phyloP scores from a whole-genome alignment of 768 basidiomycete genomes.

The Amyloporia xantha region DNA sequence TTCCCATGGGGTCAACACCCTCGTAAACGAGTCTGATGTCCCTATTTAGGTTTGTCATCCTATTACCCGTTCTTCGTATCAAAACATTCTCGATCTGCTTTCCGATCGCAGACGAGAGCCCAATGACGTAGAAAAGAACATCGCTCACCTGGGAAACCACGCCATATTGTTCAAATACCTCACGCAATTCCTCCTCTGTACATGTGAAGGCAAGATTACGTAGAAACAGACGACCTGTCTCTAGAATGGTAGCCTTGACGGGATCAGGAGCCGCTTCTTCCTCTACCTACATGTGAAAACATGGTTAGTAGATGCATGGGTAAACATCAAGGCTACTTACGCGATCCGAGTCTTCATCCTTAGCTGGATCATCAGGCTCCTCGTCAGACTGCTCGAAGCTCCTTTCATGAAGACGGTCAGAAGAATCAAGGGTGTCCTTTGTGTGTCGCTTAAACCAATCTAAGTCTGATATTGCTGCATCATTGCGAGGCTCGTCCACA shows the following conservation, averaged over 20 bases:
- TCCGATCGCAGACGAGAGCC: neutral
- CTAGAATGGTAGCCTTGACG: conserved; percentile 46
- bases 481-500: conserved; percentile 5
- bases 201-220: conserved; percentile 93
- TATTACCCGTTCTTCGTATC: neutral
- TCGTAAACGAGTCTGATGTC: conserved; percentile 47
- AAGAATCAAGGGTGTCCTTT: conserved; percentile 32
- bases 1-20: conserved; percentile 40
- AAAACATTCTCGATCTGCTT: too few species aligned
- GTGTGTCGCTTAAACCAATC: conserved; percentile 73
- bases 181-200: conserved; percentile 59
- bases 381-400: conserved; percentile 60
- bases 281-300: neutral
- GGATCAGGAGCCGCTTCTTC: conserved; percentile 22
- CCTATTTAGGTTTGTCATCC: conserved; percentile 47
- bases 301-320: neutral
- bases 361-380: conserved; percentile 24
- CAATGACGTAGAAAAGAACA: conserved; percentile 1
- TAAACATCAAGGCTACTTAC: neutral
- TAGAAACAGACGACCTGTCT: conserved; percentile 79
- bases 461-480: conserved; percentile 46
- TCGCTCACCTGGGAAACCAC: conserved; percentile 66
- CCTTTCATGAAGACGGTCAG: conserved; percentile 34
- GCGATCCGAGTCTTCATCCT: conserved; percentile 1
- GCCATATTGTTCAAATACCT: conserved; percentile 64